Evolutionary conservation across 768 basidiomycete genomes (phyloP), one percentile per base, ranked within the genome.

Genomic region (Cytidiella melzeri): DNA sequence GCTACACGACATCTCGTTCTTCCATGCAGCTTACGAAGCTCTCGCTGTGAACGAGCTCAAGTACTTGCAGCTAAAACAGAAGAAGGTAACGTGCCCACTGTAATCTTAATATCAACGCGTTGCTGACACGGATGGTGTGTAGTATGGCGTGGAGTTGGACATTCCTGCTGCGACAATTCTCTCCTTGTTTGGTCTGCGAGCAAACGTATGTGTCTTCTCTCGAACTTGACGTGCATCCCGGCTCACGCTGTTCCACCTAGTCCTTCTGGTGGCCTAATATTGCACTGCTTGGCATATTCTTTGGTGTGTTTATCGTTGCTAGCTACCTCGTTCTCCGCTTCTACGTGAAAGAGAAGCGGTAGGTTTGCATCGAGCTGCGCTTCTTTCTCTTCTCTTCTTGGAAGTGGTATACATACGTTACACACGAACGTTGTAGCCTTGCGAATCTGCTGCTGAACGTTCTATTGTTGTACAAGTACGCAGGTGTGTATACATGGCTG

Each of bases 181-280:
- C 19, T 94, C 92, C 6, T 84, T 86, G 23, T 99, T 99, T 58
- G 96, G 96, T 4, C 80, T 99, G 45, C 78, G 84, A 51, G 85
- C 94, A 23, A 91, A 92, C 74, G 88, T 69, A 42, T n/a, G 67
- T 64, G 30, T n/a, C 6, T 47, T 43, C 38, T n/a, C n/a, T n/a
- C n/a, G n/a, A n/a, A n/a, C n/a, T n/a, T n/a, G n/a, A n/a, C n/a
- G n/a, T n/a, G n/a, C n/a, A n/a, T n/a, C n/a, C n/a, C n/a, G n/a
- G n/a, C 20, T 43, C 15, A 28, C 4, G 15, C 37, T 15, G 41
- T 21, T 50, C 19, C 27, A n/a, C 26, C 23, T 42, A 80, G 76
- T 92, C 95, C 0, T 98, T 94, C 74, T 99, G 96, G 96, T 98
- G 90, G 90, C 96, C 96, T 0, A 94, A 99, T 63, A 88, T 93